Percentiles rank a stretch among this genome's conserved stretches.
These are phyloP conservation scores for Omphalotus olearius DNA, from an alignment of 1,284 basidiomycete genomes.

Conservation along the genomic window DNA sequence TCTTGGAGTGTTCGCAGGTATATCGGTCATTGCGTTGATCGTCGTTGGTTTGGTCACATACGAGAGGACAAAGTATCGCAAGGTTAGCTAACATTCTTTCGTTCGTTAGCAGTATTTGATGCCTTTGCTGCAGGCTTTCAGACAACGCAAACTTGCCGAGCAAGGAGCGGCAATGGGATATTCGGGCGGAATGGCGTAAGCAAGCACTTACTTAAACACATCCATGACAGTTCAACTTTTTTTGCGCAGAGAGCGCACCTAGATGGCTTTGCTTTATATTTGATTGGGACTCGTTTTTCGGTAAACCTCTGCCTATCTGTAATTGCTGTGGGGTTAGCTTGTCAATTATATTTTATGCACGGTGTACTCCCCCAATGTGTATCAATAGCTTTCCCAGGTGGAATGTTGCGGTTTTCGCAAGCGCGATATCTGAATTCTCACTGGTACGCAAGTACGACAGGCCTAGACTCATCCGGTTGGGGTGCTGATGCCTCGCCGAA, in stretches of 20 bases:
- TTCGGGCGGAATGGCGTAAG: conserved; percentile 50
- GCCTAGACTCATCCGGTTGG: too few species aligned
- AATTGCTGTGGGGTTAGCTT: conserved; percentile 4
- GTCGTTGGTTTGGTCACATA: conserved; percentile 79
- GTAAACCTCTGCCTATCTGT: conserved; percentile 3
- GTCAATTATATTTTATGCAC: conserved; percentile 11
- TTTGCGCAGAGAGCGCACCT: conserved; percentile 5
- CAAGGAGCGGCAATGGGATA: conserved; percentile 56
- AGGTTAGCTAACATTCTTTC: conserved; percentile 38
- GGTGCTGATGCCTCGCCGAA: too few species aligned
- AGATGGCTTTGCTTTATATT: conserved; percentile 12
- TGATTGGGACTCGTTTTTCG: conserved; percentile 5
- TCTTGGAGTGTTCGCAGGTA: conserved; percentile 75
- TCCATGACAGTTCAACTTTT: not conserved
- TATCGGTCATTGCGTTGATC: conserved; percentile 73
- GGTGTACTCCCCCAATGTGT: conserved; percentile 8
- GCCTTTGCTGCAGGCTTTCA: conserved; percentile 53
- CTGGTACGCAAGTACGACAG: too few species aligned
- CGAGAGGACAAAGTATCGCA: conserved; percentile 78
- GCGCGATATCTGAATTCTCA: too few species aligned
- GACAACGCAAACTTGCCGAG: conserved; percentile 70
- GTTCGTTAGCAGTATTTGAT: conserved; percentile 5
- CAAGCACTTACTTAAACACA: not conserved
- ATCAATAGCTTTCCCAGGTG: not conserved
- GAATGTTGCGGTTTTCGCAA: too few species aligned